Evolutionary conservation across 495 filamentous ascomycete genomes (phyloP), one percentile per base, ranked within the genome.

Genomic region (Aspergillus carlsbadensis): DNA sequence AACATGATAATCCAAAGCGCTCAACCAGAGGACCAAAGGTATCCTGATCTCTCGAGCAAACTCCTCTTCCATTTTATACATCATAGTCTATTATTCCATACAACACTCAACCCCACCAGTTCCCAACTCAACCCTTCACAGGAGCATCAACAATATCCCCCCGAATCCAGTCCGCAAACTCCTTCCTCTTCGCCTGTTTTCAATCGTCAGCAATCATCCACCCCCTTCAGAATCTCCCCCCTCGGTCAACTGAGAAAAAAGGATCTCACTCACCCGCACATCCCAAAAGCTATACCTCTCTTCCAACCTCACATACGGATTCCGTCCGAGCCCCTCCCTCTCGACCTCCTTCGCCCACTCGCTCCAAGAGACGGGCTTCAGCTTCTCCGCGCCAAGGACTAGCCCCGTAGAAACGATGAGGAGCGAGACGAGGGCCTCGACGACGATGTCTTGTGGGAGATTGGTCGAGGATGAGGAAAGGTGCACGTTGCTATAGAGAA

Each of bases 321-420:
- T 78, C 48, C 70, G 59, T 13, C 72, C 74, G 43, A 73, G 78
- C 4, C 79, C 79, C 35, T 92, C 86, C 53, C 79, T 80, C 74
- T 95, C 90, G 57, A 91, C 85, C 71, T 89, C 82, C 44, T 89
- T 88, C 22, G 89, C 89, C 90, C 90, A 95, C 56, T 87, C 85
- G 20, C 84, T 82, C 88, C 88, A 92, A 69, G 84, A 85, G 56
- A 93, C 87, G 1, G 89, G 89, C 69, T 88, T 83, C 62, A 91
- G 67, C 43, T 86, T 81, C 29, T 85, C 83, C 0, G 87, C 84
- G 14, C 84, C 82, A 1, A 88, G 66, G 3, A 93, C 89, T 5
- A 93, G 75, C 33, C 88, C 90, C 36, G 83, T 65, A 56, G 87
- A 91, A 53, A 88, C 86, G 0, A 83, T 66, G 45, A 88, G 46